phyloP scores from a whole-genome alignment of 2,329 filamentous ascomycete genomes.

The Paraphoma chrysanthemicola region DNA sequence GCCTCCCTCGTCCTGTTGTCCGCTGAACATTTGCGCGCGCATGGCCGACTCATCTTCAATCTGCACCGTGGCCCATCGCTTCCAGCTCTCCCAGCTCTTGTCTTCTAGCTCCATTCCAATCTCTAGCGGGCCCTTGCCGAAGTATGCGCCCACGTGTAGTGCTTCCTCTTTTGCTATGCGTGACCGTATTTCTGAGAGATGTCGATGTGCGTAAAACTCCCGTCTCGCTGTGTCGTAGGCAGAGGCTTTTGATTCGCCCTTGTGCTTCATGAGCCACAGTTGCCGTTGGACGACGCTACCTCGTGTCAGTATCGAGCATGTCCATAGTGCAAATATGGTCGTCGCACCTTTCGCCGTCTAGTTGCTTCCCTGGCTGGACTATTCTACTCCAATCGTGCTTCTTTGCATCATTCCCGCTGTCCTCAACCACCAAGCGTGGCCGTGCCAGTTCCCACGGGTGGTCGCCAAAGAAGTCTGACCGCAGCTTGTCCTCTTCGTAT shows the following conservation, averaged over 20 bases:
- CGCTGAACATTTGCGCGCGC: slow-evolving; percentile 51
- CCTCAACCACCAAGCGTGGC: slow-evolving; percentile 83
- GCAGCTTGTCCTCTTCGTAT: slow-evolving; percentile 84
- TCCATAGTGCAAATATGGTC: background rate
- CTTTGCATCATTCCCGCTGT: slow-evolving; percentile 81
- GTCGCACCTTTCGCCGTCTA: slow-evolving; percentile 84
- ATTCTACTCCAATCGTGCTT: slow-evolving; percentile 81
- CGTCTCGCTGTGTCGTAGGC: slow-evolving; percentile 88
- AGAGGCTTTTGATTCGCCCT: slow-evolving; percentile 64
- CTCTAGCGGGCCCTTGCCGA: slow-evolving; percentile 77
- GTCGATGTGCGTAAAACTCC: slow-evolving; percentile 87
- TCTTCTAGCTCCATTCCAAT: slow-evolving; percentile 85
- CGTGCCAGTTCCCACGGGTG: slow-evolving; percentile 97
- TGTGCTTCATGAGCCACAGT: slow-evolving; percentile 73
- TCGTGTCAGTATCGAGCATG: background rate
- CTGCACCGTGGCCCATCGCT: slow-evolving; percentile 72
- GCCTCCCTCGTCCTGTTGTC: slow-evolving; percentile 40
- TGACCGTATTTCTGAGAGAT: slow-evolving; percentile 80
- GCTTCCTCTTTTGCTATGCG: slow-evolving; percentile 90
- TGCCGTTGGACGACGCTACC: slow-evolving; percentile 90
- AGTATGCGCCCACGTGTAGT: slow-evolving; percentile 82
- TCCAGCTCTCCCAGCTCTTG: slow-evolving; percentile 82
- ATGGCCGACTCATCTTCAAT: slow-evolving; percentile 57
- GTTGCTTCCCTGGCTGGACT: slow-evolving; percentile 73
- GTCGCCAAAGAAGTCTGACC: slow-evolving; percentile 84